Conservation (phyloP, 805 yeast genomes). For the Barnettozyma salicaria region DNA sequence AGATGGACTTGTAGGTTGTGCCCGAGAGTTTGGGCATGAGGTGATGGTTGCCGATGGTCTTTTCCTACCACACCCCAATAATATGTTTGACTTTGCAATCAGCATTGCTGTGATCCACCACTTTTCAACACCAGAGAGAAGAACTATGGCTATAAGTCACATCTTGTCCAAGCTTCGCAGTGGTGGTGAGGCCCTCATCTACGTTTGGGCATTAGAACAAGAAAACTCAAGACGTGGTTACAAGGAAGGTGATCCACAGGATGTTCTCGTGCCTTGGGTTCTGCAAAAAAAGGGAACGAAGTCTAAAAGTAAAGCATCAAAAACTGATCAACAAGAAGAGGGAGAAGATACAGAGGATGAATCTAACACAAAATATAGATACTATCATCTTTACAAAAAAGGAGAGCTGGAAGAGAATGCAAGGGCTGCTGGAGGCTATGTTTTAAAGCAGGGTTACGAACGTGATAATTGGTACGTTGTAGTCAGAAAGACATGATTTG, state of each 20-base stretch:
- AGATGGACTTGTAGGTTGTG: conserved; percentile 61
- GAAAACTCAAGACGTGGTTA: conserved; percentile 83
- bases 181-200: conserved; percentile 71
- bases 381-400: conserved; percentile 76
- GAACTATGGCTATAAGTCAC: conserved; percentile 68
- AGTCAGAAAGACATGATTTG: conserved; percentile 21
- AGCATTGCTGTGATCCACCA: conserved; percentile 96
- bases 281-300: conserved; percentile 41
- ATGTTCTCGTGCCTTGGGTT: conserved; percentile 95
- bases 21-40: conserved; percentile 44
- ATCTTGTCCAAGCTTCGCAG: conserved; percentile 51
- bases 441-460: conserved; percentile 78
- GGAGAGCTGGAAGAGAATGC: conserved; percentile 82
- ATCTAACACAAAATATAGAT: conserved; percentile 62
- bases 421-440: conserved; percentile 57
- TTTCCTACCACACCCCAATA: conserved; percentile 46
- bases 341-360: conserved; percentile 6
- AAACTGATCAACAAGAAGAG: conserved; percentile 5
- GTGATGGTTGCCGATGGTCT: conserved; percentile 80
- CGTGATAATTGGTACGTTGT: conserved; percentile 92
- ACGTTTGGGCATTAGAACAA: conserved; percentile 97
- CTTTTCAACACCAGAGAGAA: conserved; percentile 76
- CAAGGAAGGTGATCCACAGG: conserved; percentile 87
- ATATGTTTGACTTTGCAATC: conserved; percentile 70
- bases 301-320: conserved; percentile 17